A percentile compares a stretch with the other conserved stretches of the same genome.
These are phyloP conservation scores for Verticillium zaregamsianum DNA, from an alignment of 2,329 filamentous ascomycete species.

Conservation along the genomic window DNA sequence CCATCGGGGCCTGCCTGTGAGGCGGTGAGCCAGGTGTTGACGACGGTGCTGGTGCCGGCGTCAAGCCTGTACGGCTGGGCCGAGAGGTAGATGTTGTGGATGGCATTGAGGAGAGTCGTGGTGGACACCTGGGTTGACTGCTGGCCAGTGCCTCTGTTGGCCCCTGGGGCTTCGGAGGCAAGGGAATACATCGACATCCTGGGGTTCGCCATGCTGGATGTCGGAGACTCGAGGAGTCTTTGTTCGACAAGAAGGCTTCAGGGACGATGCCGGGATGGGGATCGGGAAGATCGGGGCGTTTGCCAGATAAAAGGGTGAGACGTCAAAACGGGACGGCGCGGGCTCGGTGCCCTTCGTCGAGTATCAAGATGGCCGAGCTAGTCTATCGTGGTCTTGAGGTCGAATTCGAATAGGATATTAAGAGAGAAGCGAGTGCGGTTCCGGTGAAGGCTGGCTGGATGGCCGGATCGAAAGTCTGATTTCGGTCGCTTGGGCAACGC, in stretches of 20 bases:
- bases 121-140: slow-evolving; percentile 82
- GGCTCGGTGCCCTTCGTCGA: background rate
- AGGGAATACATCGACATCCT: slow-evolving; percentile 68
- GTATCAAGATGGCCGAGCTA: background rate
- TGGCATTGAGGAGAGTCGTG: slow-evolving; percentile 84
- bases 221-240: slow-evolving; percentile 23
- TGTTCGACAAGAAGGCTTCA: slow-evolving; percentile 25
- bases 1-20: slow-evolving; percentile 66
- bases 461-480: background rate
- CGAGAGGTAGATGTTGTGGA: slow-evolving; percentile 84
- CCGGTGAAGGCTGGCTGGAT: background rate
- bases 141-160: slow-evolving; percentile 55
- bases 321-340: background rate
- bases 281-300: background rate
- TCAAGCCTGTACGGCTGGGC: slow-evolving; percentile 83
- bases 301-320: background rate
- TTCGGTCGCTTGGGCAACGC: slow-evolving; percentile 9
- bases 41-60: slow-evolving; percentile 83
- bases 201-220: slow-evolving; percentile 48
- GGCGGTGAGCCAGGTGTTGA: slow-evolving; percentile 93
- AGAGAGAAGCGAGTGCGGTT: background rate
- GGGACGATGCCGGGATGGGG: slow-evolving; percentile 1
- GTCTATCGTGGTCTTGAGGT: background rate
- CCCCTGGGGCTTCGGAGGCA: slow-evolving; percentile 58
- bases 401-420: background rate